These are phyloP conservation scores for Calendula officinalis DNA, from an alignment of 129 eudicot genomes.

Conservation along the genomic window DNA sequence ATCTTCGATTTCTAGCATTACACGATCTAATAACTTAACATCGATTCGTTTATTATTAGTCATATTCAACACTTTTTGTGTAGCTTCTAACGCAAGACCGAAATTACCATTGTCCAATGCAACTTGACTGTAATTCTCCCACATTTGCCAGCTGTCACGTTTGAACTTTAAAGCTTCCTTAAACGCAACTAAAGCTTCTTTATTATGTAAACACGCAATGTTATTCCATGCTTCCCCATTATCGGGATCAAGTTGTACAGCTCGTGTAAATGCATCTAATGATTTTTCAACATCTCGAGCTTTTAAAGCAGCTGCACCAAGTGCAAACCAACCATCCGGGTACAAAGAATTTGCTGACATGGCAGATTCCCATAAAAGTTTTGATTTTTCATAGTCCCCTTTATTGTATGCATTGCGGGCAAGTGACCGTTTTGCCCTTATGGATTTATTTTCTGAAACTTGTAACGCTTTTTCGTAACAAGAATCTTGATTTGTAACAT, in stretches of 20 bases:
- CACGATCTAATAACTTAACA: conserved; percentile 45
- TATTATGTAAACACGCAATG: conserved; percentile 81
- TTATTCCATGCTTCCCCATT: conserved; percentile 99
- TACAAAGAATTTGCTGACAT: conserved; percentile 83
- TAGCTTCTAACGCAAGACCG: conserved; percentile 77
- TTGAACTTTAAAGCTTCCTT: conserved; percentile 92
- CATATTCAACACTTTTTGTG: conserved; percentile 59
- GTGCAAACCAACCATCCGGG: conserved; percentile 98
- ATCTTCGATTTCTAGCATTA: conserved; percentile 59
- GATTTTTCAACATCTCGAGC: conserved; percentile 77
- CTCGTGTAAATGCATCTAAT: conserved; percentile 76
- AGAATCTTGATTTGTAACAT: conserved; percentile 71
- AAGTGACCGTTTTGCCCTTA: conserved; percentile 89
- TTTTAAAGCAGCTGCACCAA: conserved; percentile 91
- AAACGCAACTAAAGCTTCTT: conserved; percentile 80
- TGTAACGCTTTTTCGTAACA: conserved; percentile 84
- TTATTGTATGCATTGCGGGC: conserved; percentile 85
- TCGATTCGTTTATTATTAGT: conserved; percentile 56
- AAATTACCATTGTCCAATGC: conserved; percentile 79
- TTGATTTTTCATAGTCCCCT: conserved; percentile 71
- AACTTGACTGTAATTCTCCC: conserved; percentile 86
- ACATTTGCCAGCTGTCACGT: conserved; percentile 96
- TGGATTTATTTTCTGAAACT: conserved; percentile 71
- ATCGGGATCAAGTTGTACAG: conserved; percentile 93
- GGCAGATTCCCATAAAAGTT: conserved; percentile 81